Conservation (phyloP, 306 rosid species). For the Astragalus glycyphyllos region DNA sequence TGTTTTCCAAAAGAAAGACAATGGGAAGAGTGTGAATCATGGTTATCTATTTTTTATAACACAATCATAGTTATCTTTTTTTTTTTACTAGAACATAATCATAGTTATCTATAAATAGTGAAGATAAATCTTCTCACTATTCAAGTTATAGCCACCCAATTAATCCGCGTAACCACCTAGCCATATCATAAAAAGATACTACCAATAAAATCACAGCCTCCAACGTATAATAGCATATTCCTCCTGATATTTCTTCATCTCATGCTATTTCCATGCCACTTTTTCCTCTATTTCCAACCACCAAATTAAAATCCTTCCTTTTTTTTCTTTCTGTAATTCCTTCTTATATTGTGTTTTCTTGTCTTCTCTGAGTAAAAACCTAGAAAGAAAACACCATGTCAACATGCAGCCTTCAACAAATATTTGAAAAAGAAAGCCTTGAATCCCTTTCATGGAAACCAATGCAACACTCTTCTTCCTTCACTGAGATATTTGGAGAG, state of each 20-base stretch:
- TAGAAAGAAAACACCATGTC: slow-evolving; percentile 57
- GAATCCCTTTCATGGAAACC: slow-evolving; percentile 68
- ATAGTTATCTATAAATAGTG: no score
- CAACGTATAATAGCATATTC: slow-evolving; percentile 48
- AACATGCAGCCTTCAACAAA: slow-evolving; percentile 69
- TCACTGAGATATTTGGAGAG: slow-evolving; percentile 77
- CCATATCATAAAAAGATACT: slow-evolving; percentile 30
- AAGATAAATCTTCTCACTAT: neutral
- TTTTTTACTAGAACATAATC: no score
- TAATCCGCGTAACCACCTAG: slow-evolving; percentile 50
- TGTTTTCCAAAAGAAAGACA: no score
- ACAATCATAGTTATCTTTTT: no score
- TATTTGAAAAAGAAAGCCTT: slow-evolving; percentile 67
- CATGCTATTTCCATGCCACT: slow-evolving; percentile 59
- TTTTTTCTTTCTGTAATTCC: neutral
- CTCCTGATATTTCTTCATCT: slow-evolving; percentile 41
- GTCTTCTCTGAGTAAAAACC: neutral
- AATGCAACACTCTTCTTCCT: slow-evolving; percentile 51
- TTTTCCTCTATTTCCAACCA: slow-evolving; percentile 38
- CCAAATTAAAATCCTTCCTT: slow-evolving; percentile 1
- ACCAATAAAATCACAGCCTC: slow-evolving; percentile 34
- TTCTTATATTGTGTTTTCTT: neutral
- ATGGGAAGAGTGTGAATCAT: no score
- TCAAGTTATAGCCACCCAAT: slow-evolving; percentile 51
- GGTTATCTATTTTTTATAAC: no score